Evolutionary conservation across 2,329 filamentous ascomycete species (phyloP), one percentile per base, ranked within the genome.

Genomic region (Aspergillus uvarum): DNA sequence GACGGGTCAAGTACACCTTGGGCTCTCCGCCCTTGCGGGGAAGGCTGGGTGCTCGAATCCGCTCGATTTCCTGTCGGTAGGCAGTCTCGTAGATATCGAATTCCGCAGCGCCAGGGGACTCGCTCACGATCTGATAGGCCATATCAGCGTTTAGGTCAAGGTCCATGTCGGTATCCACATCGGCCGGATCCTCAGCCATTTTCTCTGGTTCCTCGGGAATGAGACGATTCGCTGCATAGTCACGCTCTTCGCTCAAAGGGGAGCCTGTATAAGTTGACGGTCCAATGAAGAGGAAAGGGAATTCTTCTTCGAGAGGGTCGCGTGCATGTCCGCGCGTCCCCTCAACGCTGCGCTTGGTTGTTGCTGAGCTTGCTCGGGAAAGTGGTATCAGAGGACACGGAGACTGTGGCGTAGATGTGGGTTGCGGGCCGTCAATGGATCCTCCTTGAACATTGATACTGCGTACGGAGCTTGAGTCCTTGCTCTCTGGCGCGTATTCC

Each of bases 11-110:
- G 66, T 88, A 89, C 16, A 90, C 80, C 19, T 82, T 87, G 1
- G 87, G 81, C 35, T 73, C 70, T 26, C 77, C 74, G 59, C 80
- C 78, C 67, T 70, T 70, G 26, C 71, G 67, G 24, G 71, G 70
- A 19, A 72, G 65, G n/a, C 68, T 74, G 54, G 69, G 66, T 63
- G 79, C 75, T 31, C 84, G 77, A 68, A 97, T 94, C 16, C 88
- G 84, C 60, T 89, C 84, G 29, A 95, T 85, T 76, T 97, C 91
- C 62, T 90, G 85, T 70, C 91, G 87, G 72, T 96, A 97, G 0
- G 94, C 94, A 0, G 85, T 86, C 73, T 96, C 91, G 74, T 96
- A 97, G 59, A 98, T 89, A 70, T 95, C 88, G 67, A 91, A 91
- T 61, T 96, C 92, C 5, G 91, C 90, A 1, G 88, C 89, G 0